Conservation (phyloP, 306 rosid genomes). For the Fagus crenata region DNA sequence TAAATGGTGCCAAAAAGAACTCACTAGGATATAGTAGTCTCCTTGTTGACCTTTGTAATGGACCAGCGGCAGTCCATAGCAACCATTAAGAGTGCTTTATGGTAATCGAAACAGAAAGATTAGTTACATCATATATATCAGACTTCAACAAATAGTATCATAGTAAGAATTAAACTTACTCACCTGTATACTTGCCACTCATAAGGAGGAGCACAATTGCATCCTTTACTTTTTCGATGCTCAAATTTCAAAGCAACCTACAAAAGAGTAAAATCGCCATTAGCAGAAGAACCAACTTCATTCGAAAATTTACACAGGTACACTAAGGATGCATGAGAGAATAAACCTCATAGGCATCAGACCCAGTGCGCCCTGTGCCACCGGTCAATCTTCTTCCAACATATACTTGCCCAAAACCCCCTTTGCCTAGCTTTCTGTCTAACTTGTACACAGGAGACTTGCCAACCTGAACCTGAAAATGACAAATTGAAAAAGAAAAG, state of each 20-base stretch:
- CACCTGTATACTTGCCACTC: conserved; percentile 95
- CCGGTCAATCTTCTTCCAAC: conserved; percentile 88
- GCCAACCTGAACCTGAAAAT: conserved; percentile 83
- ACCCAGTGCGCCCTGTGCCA: conserved; percentile 53
- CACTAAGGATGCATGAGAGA: conserved; percentile 10
- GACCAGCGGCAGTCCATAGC: conserved; percentile 88
- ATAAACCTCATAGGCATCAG: conserved; percentile 77
- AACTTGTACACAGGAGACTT: conserved; percentile 79
- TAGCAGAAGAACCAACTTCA: conserved; percentile 15
- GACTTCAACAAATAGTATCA: neutral
- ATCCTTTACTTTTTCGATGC: conserved; percentile 92
- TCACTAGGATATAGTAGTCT: conserved; percentile 90
- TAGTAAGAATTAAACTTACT: conserved; percentile 42
- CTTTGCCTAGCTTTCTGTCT: conserved; percentile 92
- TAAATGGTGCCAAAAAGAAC: conserved; percentile 17
- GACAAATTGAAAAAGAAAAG: neutral
- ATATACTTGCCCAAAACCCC: conserved; percentile 95
- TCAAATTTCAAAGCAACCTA: conserved; percentile 92
- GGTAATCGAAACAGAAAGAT: conserved; percentile 25
- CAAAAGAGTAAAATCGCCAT: conserved; percentile 20
- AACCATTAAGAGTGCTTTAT: conserved; percentile 70
- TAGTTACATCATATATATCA: conserved; percentile 17
- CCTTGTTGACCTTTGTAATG: conserved; percentile 94
- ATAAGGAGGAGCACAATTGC: conserved; percentile 89
- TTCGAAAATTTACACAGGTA: neutral